phyloP scores from a whole-genome alignment of 495 filamentous ascomycete genomes.

The Cudoniella acicularis region DNA sequence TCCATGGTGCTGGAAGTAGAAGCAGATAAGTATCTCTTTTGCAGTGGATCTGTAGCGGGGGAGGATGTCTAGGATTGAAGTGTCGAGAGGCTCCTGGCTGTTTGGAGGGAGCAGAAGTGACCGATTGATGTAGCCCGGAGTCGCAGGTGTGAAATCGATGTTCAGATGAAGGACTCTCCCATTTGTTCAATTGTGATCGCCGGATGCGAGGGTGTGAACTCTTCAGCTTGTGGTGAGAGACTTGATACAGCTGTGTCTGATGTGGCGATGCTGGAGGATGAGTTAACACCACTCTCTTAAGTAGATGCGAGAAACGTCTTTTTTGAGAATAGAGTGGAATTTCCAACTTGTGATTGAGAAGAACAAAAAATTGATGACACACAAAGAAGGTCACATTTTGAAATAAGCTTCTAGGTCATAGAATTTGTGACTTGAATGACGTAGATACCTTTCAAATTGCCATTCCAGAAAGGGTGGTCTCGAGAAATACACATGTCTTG shows the following conservation, averaged over 20 bases:
- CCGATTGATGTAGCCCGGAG: not conserved
- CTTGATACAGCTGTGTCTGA: not conserved
- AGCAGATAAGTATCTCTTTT: not conserved
- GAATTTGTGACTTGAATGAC: no score
- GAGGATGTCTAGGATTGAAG: not conserved
- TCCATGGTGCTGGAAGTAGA: not conserved
- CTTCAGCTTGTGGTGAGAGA: not conserved
- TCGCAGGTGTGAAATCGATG: not conserved
- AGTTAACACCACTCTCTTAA: not conserved
- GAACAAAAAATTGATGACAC: no score
- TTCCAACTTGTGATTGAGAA: no score
- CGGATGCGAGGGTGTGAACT: not conserved
- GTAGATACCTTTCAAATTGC: no score
- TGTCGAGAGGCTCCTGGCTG: not conserved
- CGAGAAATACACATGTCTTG: no score
- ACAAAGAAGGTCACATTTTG: no score
- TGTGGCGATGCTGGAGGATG: not conserved
- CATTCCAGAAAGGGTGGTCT: no score
- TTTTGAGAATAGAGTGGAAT: no score
- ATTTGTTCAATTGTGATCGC: not conserved
- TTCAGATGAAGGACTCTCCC: not conserved
- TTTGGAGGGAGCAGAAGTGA: not conserved
- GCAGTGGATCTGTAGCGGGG: not conserved
- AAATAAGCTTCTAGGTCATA: no score
- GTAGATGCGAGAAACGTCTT: no score